Conservation (phyloP, 139 green algal species). For the Ettlia oleoabundans region DNA sequence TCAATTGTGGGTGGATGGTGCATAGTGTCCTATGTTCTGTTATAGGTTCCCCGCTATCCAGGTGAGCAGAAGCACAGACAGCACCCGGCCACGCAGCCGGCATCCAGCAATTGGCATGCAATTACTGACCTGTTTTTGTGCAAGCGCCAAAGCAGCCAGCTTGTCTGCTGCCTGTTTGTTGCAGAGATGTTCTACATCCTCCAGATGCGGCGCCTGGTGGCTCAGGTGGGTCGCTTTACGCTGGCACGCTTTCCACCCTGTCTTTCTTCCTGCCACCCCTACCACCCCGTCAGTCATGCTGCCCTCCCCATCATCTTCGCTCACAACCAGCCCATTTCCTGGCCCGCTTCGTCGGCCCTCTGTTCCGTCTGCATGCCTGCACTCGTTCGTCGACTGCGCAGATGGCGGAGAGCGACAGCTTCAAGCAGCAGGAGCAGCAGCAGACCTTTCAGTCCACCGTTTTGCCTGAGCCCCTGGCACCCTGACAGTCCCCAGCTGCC, state of each 20-base stretch:
- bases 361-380: too few species aligned
- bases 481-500: too few species aligned
- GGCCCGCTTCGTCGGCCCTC: too few species aligned
- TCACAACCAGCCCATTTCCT: too few species aligned
- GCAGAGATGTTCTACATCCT: conserved; percentile 83
- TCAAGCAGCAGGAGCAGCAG: neutral
- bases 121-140: neutral
- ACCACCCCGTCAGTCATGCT: neutral
- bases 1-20: too few species aligned
- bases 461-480: too few species aligned
- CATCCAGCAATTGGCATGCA: too few species aligned
- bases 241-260: neutral
- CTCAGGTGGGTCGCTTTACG: conserved; percentile 24
- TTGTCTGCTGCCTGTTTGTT: conserved; percentile 38
- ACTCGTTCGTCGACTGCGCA: neutral
- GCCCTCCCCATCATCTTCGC: neutral
- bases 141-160: too few species aligned
- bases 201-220: conserved; percentile 58
- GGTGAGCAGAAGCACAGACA: too few species aligned
- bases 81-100: too few species aligned
- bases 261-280: neutral
- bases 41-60: too few species aligned
- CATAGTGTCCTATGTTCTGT: too few species aligned
- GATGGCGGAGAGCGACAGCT: neutral
- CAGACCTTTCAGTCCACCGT: neutral